These are phyloP conservation scores for Moniliophthora roreri DNA, from an alignment of 1,284 basidiomycete genomes.

Conservation along the genomic window DNA sequence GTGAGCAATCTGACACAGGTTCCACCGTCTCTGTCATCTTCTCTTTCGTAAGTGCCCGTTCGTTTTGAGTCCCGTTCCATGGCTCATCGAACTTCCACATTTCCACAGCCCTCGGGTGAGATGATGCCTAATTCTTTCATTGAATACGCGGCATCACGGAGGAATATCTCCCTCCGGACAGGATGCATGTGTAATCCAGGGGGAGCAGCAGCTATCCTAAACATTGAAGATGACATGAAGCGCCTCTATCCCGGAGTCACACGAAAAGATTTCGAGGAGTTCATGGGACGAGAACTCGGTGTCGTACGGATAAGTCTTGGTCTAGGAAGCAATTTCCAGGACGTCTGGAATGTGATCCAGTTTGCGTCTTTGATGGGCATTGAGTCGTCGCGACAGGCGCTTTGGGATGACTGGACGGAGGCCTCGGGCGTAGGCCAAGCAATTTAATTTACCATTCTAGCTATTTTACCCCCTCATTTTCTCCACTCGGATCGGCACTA, in stretches of 20 bases:
- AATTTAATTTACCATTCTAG: slow-evolving; percentile 17
- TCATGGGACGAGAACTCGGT: slow-evolving; percentile 66
- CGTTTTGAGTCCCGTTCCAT: slow-evolving; percentile 8
- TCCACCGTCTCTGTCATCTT: slow-evolving; percentile 66
- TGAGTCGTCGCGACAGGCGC: slow-evolving; percentile 35
- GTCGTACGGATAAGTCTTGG: slow-evolving; percentile 77
- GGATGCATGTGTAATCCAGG: slow-evolving; percentile 88
- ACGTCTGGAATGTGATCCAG: slow-evolving; percentile 67
- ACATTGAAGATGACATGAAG: slow-evolving; percentile 68
- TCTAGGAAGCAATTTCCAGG: slow-evolving; percentile 71
- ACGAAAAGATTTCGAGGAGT: slow-evolving; percentile 58
- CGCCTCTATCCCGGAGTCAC: slow-evolving; percentile 57
- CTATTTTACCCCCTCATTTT: slow-evolving; percentile 3
- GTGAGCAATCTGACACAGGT: slow-evolving; percentile 67
- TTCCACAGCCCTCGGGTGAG: slow-evolving; percentile 54
- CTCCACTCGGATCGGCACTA: neutral
- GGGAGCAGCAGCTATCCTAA: slow-evolving; percentile 68
- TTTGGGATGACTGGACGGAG: slow-evolving; percentile 47
- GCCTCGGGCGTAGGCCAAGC: slow-evolving; percentile 26
- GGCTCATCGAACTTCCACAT: slow-evolving; percentile 5
- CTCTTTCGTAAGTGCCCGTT: slow-evolving; percentile 50
- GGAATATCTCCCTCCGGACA: slow-evolving; percentile 71
- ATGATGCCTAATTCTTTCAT: slow-evolving; percentile 71
- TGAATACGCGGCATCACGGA: slow-evolving; percentile 62
- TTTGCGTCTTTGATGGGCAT: slow-evolving; percentile 53